Base-by-base conservation (phyloP, 305 asterid genomes). In the Euphrasia arctica region DNA sequence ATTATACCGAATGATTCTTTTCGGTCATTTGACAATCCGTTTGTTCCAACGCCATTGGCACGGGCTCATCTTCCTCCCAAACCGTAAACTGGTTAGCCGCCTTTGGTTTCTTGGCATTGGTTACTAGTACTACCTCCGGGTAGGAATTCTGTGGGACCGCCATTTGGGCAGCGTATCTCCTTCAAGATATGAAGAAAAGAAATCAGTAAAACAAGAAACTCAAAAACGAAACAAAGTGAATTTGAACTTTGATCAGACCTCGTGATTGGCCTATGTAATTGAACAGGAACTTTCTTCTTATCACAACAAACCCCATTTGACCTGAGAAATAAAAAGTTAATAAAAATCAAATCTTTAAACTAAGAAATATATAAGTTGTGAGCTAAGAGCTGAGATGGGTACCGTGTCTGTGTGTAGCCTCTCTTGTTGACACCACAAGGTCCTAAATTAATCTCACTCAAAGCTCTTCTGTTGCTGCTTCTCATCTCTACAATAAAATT, bases 21-120 rank as follows among this genome's bases (percentile, higher is more conserved):
- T 81, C 93, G 15, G 67, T 60, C 48, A 71, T 66, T 52, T 75
- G 22, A 18, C 22, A 18, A 18, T 18, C 81, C 18, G 88, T 49
- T 66, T 75, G 83, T 54, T 91, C 96, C 78, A 91, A 71, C 29
- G 85, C 74, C 94, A 91, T 91, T 13, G 96, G 94, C 69, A 82
- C 88, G 51, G 92, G 84, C 50, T 80, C 79, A 63, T 86, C 90
- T 62, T 88, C 96, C 72, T 89, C 92, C 95, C 90, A 85, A 36
- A 86, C 79, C 1, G 70, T 76, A 57, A 88, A 77, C 62, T 76
- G 82, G 47, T 61, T 18, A 83, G 58, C 34, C 58, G 81, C 69
- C 78, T 82, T 91, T 36, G 91, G 72, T 72, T 88, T 91, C 85
- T 91, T 91, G 22, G 22, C 22, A 18, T 18, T 18, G 22, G 22